phyloP scores from a whole-genome alignment of 1,139 yeast species.

The Taphrina populina region DNA sequence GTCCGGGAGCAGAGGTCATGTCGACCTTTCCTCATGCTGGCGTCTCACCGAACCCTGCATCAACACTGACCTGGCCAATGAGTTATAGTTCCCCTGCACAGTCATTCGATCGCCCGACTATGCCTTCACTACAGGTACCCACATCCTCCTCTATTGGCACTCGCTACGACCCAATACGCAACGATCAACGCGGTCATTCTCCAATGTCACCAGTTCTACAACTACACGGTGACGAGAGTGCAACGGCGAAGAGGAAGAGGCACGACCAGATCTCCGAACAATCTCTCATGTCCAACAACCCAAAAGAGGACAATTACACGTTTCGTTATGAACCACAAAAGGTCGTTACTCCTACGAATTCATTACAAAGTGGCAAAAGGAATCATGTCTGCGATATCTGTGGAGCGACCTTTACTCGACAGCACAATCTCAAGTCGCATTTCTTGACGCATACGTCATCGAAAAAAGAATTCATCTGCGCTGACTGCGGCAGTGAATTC shows the following conservation, averaged over 20 bases:
- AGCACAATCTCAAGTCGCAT: constrained; percentile 74
- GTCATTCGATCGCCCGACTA: not conserved
- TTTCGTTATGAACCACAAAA: constrained; percentile 14
- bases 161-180: constrained; percentile 8
- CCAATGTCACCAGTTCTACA: no score
- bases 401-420: constrained; percentile 62
- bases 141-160: constrained; percentile 5
- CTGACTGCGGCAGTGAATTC: constrained; percentile 62
- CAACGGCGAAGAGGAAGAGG: constrained; percentile 2
- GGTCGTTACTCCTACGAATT: constrained; percentile 15
- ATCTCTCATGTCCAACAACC: not conserved
- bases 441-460: constrained; percentile 62
- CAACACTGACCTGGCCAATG: constrained; percentile 19
- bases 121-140: not conserved
- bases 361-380: constrained; percentile 15
- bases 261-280: not conserved
- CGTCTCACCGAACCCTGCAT: constrained; percentile 16
- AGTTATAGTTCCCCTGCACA: constrained; percentile 2
- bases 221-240: not conserved
- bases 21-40: not conserved
- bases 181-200: not conserved
- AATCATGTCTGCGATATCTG: constrained; percentile 60
- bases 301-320: not conserved
- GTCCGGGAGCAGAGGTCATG: not conserved
- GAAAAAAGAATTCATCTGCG: constrained; percentile 65